Base-by-base conservation (phyloP, 1,284 basidiomycete genomes). In the Phlebopus sp. region DNA sequence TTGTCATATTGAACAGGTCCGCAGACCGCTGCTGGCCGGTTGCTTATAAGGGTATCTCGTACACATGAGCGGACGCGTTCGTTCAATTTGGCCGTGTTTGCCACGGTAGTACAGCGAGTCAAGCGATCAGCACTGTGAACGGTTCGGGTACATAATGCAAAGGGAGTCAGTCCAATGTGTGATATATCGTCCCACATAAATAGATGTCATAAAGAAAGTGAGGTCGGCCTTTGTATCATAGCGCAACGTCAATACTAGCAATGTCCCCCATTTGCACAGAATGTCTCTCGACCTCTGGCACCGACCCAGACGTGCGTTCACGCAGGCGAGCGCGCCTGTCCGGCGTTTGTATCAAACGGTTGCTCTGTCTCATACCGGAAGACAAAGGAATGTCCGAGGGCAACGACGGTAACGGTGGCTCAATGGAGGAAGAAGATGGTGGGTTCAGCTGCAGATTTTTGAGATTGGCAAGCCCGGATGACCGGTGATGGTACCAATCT, bases 201-300 rank as follows among this genome's bases (percentile, higher is more conserved):
- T 35, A 43, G 34, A 44, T 19, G 40, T 17, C 30, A 52, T 46
- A 52, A 43, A 35, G 25, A 36, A 41, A 30, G n/a, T 14, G 23
- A 27, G 17, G 35, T 19, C n/a, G 11, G 15, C 31, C 35, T 17
- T 5, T 14, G 27, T 42, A 5, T 57, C 31, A 67, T 14, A 65
- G 30, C 1, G 38, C 25, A 6, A 68, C 52, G 2, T 66, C 66
- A 14, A 68, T 68, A 30, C n/a, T 39, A 15, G 53, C 66, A 47
- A 64, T 58, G 31, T 54, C 60, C 6, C 56, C 44, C 38, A 58
- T 56, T 45, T 44, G 27, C 27, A 67, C 50, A 1, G 29, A 13
- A 37, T 59, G 49, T 31, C 39, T 42, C 50, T 66, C 57, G 4
- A 68, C 50, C 49, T 67, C 62, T 5, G 62, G 51, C 1, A 54